Conservation (phyloP, 495 filamentous ascomycete species). For the Neurospora sp. region DNA sequence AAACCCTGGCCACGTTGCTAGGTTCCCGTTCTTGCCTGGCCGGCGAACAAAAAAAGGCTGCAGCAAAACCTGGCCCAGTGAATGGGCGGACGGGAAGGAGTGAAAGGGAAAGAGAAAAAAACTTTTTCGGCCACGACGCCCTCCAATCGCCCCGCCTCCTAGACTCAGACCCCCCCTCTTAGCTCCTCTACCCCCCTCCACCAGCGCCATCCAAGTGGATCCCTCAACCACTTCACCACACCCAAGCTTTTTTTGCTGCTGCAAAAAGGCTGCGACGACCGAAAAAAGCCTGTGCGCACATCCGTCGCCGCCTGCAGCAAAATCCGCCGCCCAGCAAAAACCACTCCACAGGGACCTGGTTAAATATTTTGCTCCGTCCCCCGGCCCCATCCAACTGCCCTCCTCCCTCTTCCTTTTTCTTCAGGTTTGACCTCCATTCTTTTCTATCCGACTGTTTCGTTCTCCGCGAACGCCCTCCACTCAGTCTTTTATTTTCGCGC, state of each 20-base stretch:
- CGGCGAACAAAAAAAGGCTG: constrained; percentile 1
- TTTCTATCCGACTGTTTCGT: constrained; percentile 18
- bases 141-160: neutral
- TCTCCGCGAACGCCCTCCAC: constrained; percentile 18
- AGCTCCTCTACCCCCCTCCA: constrained; percentile 8
- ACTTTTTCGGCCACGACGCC: constrained; percentile 15
- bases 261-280: neutral
- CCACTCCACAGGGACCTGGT: constrained; percentile 1
- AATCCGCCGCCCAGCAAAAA: neutral
- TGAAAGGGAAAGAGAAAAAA: constrained; percentile 13
- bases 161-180: neutral
- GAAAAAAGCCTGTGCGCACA: constrained; percentile 13
- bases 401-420: constrained; percentile 5
- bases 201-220: constrained; percentile 5
- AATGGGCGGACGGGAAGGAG: neutral
- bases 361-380: constrained; percentile 17
- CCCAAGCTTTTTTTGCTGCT: constrained; percentile 3
- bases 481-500: constrained; percentile 20
- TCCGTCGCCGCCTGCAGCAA: neutral
- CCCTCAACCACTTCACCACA: neutral
- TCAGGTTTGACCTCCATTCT: constrained; percentile 15
- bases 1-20: neutral
- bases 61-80: constrained; percentile 9
- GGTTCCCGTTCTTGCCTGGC: neutral
- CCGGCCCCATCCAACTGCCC: constrained; percentile 5